Evolutionary conservation across 345 rosid species (phyloP).

Genomic region (Nasturtium officinale): DNA sequence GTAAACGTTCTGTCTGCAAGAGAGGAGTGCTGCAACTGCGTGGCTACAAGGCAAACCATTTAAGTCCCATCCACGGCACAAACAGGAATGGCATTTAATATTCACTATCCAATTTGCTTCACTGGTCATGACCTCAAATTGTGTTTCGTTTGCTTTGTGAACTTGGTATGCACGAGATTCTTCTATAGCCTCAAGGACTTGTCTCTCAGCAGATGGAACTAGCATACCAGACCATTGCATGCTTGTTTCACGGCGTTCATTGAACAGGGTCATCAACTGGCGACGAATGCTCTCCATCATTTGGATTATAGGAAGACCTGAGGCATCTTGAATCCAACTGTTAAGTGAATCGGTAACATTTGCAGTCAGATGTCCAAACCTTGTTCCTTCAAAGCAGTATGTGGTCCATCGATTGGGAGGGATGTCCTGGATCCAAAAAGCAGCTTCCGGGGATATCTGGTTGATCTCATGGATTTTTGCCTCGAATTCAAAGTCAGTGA

Average conservation of each 20-base stretch:
- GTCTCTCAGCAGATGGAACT: conserved; percentile 86
- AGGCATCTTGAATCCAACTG: conserved; percentile 80
- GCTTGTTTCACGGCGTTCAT: conserved; percentile 80
- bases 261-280: conserved; percentile 88
- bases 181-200: conserved; percentile 71
- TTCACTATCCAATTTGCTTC: conserved; percentile 69
- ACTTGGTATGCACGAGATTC: conserved; percentile 66
- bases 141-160: conserved; percentile 71
- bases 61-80: conserved; percentile 90
- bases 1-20: conserved; percentile 88
- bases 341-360: conserved; percentile 78
- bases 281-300: conserved; percentile 94
- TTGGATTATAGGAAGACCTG: conserved; percentile 87
- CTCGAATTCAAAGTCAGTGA: conserved; percentile 71
- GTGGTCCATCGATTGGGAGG: conserved; percentile 91
- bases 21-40: conserved; percentile 93
- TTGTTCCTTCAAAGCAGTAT: conserved; percentile 79
- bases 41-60: conserved; percentile 96
- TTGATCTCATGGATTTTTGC: conserved; percentile 74
- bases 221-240: conserved; percentile 85
- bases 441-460: conserved; percentile 84
- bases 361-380: conserved; percentile 87
- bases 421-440: conserved; percentile 70
- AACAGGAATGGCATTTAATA: conserved; percentile 69
- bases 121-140: conserved; percentile 67